Conservation (phyloP, 768 basidiomycete species). For the Calocybe indica region DNA sequence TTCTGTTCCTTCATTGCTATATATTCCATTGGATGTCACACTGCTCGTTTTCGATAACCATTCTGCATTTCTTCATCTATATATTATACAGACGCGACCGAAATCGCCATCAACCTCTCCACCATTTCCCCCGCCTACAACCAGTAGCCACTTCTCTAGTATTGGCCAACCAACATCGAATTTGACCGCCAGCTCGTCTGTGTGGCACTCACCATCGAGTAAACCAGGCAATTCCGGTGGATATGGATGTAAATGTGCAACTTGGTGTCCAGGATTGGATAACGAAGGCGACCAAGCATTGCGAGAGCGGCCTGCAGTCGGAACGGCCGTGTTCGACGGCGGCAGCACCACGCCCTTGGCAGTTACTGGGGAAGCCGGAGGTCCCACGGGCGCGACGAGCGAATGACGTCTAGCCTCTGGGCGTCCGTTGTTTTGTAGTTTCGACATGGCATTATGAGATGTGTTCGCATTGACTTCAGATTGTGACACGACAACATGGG, state of each 20-base stretch:
- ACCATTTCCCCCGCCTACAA: slow-evolving; percentile 54
- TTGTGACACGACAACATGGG: slow-evolving; percentile 11
- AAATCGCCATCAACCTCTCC: slow-evolving; percentile 45
- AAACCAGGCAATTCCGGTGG: slow-evolving; percentile 54
- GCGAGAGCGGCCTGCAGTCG: background rate
- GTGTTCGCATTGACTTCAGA: too few relatives aligned
- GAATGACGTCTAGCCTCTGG: slow-evolving; percentile 36
- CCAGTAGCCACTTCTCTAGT: slow-evolving; percentile 65
- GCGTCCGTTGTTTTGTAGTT: slow-evolving; percentile 3
- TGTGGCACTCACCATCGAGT: slow-evolving; percentile 87
- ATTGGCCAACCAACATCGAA: slow-evolving; percentile 84
- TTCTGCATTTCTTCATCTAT: slow-evolving; percentile 38
- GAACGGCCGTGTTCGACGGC: background rate
- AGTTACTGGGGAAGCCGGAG: background rate
- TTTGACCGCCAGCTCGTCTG: slow-evolving; percentile 80
- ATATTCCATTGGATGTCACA: too few relatives aligned
- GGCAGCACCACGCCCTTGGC: background rate
- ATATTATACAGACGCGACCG: slow-evolving; percentile 74
- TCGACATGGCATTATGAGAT: too few relatives aligned
- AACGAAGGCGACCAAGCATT: slow-evolving; percentile 5
- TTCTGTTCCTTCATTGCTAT: background rate
- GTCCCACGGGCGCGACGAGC: slow-evolving; percentile 14
- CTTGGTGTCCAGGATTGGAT: slow-evolving; percentile 8
- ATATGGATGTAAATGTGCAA: slow-evolving; percentile 21
- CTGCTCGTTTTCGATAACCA: too few relatives aligned